A percentile compares a stretch with the other conserved stretches of the same genome.
phyloP scores from a whole-genome alignment of 1,139 yeast species.

The Saccharomycopsis phalli region DNA sequence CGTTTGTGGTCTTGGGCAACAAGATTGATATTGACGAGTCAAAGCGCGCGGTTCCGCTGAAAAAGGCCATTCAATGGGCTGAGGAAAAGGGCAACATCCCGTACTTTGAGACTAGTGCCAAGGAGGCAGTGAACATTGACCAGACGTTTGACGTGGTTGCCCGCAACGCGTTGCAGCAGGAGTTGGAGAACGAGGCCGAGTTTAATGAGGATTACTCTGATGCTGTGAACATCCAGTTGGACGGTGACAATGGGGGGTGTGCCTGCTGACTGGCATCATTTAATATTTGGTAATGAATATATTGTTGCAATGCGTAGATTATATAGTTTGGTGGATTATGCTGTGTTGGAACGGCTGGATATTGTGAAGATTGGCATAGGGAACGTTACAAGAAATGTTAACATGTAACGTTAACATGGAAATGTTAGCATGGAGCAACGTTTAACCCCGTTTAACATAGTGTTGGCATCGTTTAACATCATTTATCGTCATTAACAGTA shows the following conservation, averaged over 20 bases:
- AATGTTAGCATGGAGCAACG: no score
- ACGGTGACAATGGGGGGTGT: conserved; percentile 70
- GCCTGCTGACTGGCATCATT: conserved; percentile 46
- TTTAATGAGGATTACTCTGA: conserved; percentile 91
- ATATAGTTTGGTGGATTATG: no score
- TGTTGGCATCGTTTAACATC: no score
- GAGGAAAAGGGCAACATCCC: conserved; percentile 85
- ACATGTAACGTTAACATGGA: no score
- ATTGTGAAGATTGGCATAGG: no score
- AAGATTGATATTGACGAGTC: conserved; percentile 92
- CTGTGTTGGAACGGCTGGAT: no score
- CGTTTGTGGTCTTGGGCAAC: conserved; percentile 90
- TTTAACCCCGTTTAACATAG: no score
- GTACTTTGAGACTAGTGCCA: conserved; percentile 89
- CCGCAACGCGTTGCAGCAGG: conserved; percentile 86
- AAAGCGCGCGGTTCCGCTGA: conserved; percentile 72
- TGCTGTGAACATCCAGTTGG: conserved; percentile 90
- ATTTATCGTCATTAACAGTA: no score
- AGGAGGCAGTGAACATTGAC: conserved; percentile 89
- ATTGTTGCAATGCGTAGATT: no score
- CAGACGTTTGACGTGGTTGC: conserved; percentile 95
- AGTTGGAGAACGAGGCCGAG: conserved; percentile 79
- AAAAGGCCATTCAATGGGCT: conserved; percentile 81
- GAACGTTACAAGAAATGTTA: no score
- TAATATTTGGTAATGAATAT: no score